Conservation (phyloP, 2,329 filamentous ascomycete genomes). For the Macroventuria anomochaeta region DNA sequence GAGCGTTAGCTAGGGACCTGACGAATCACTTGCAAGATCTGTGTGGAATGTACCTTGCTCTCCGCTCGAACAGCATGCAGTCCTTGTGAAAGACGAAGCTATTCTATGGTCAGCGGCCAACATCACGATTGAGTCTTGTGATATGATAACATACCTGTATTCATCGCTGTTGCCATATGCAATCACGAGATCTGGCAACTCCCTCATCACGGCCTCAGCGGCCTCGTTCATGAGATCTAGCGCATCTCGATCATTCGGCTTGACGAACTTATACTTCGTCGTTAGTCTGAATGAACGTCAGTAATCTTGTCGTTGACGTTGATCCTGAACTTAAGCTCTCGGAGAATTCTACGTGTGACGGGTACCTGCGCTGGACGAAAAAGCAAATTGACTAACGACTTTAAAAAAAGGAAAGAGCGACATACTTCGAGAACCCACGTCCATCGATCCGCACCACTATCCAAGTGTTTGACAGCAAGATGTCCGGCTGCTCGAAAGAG, state of each 20-base stretch:
- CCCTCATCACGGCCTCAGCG: conserved; percentile 81
- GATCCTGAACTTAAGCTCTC: not conserved
- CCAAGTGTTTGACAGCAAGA: conserved; percentile 88
- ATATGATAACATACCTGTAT: conserved; percentile 68
- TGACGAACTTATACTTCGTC: conserved; percentile 81
- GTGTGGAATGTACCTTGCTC: too few relatives aligned
- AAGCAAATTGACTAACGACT: conserved; percentile 6
- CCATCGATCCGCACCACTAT: conserved; percentile 94
- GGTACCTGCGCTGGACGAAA: conserved; percentile 27
- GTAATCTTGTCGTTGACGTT: not conserved
- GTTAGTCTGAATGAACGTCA: conserved; percentile 67
- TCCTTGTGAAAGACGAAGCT: conserved; percentile 90
- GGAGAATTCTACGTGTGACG: conserved; percentile 3
- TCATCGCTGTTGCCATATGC: conserved; percentile 96
- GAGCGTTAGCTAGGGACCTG: not conserved
- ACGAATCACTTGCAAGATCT: too few relatives aligned
- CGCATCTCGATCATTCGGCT: conserved; percentile 89
- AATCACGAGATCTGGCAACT: conserved; percentile 83
- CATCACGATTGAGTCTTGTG: not conserved
- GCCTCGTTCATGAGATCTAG: conserved; percentile 94
- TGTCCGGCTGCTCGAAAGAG: conserved; percentile 82
- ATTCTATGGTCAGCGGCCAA: conserved; percentile 40
- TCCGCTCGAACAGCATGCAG: conserved; percentile 82
- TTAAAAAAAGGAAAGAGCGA: conserved; percentile 14
- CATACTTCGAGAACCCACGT: conserved; percentile 88